phyloP scores from a whole-genome alignment of 352 stramenopile genomes.

The Globisporangium takayamanum region DNA sequence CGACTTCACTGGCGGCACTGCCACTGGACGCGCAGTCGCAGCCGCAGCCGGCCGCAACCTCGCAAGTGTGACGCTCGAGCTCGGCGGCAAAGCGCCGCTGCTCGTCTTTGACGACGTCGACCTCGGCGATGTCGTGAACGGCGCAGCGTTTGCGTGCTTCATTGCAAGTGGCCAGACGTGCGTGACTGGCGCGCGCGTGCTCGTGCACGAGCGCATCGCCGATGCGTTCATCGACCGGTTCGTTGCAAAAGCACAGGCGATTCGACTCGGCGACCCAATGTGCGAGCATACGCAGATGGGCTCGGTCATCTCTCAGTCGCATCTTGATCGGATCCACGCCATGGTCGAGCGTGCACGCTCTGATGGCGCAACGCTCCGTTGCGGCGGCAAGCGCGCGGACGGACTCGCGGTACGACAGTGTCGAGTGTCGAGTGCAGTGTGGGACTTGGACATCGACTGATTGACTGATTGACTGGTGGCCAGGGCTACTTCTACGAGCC shows the following conservation, averaged over 20 bases:
- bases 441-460: not conserved
- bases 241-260: slow-evolving; percentile 40
- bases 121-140: slow-evolving; percentile 52
- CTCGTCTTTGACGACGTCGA: slow-evolving; percentile 66
- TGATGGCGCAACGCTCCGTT: slow-evolving; percentile 70
- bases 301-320: slow-evolving; percentile 54
- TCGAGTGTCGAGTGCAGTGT: not conserved
- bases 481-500: slow-evolving; percentile 89
- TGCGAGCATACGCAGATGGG: slow-evolving; percentile 48
- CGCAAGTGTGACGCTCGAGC: slow-evolving; percentile 53
- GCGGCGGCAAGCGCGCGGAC: slow-evolving; percentile 56
- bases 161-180: slow-evolving; percentile 78
- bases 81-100: slow-evolving; percentile 63
- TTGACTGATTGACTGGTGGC: not conserved
- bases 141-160: slow-evolving; percentile 59
- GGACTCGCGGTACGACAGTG: slow-evolving; percentile 19
- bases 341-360: slow-evolving; percentile 69
- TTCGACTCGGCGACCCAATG: slow-evolving; percentile 54
- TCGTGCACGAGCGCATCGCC: slow-evolving; percentile 74
- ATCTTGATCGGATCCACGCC: slow-evolving; percentile 56
- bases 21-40: slow-evolving; percentile 29
- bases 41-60: slow-evolving; percentile 31
- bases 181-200: slow-evolving; percentile 72
- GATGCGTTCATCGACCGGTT: slow-evolving; percentile 66
- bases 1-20: slow-evolving; percentile 44